Evolutionary conservation across 2,329 filamentous ascomycete genomes (phyloP).

Genomic region (Fusarium burgessii): DNA sequence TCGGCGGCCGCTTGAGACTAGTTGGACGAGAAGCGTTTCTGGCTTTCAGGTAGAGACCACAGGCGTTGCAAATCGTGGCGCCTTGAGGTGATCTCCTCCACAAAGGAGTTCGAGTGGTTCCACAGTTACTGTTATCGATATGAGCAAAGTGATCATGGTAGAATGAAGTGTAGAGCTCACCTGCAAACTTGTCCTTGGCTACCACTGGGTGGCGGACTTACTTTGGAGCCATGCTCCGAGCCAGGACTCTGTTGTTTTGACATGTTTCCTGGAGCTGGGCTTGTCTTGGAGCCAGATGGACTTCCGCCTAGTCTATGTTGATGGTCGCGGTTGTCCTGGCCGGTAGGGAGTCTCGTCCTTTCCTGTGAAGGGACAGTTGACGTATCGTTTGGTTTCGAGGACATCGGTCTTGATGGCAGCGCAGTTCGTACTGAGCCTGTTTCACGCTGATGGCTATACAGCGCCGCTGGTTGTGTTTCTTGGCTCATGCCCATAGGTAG

Average conservation of each 20-base stretch:
- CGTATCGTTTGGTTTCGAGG: constrained; percentile 48
- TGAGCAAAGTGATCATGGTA: constrained; percentile 7
- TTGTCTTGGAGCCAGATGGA: constrained; percentile 47
- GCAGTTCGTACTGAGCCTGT: constrained; percentile 51
- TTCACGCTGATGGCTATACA: constrained; percentile 50
- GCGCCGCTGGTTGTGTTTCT: constrained; percentile 42
- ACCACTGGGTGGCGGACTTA: constrained; percentile 35
- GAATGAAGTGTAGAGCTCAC: constrained; percentile 57
- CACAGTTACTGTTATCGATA: constrained; percentile 79
- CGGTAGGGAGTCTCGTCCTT: constrained; percentile 41
- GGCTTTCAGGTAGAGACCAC: constrained; percentile 93
- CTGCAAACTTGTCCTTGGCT: constrained; percentile 73
- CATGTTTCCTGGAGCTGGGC: constrained; percentile 41
- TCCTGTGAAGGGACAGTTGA: constrained; percentile 32
- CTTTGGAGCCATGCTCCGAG: constrained; percentile 41
- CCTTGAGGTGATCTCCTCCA: constrained; percentile 95
- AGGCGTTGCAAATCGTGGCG: constrained; percentile 97
- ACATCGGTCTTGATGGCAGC: constrained; percentile 54
- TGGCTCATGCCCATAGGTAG: constrained; percentile 50
- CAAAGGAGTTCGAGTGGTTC: constrained; percentile 90
- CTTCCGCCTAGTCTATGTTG: constrained; percentile 41
- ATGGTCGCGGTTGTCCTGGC: constrained; percentile 38
- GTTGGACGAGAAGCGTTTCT: constrained; percentile 91
- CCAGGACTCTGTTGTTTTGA: constrained; percentile 49
- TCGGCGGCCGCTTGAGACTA: constrained; percentile 83